Base-by-base conservation (phyloP, 2,329 filamentous ascomycete genomes). In the Fusarium anthophilum region DNA sequence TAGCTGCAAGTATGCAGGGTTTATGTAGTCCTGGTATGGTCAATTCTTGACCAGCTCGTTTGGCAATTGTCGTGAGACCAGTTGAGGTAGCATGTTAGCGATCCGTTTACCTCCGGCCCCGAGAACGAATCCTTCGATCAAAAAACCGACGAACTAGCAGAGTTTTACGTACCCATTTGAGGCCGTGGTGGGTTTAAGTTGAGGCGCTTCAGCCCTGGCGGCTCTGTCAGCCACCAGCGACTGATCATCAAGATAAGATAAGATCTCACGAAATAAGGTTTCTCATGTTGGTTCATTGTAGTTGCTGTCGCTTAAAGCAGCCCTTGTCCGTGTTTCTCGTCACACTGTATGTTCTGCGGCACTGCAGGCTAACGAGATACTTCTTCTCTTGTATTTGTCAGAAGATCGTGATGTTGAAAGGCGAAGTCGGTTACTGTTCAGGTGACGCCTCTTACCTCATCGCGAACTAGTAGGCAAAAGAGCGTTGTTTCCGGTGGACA, bases 171-270 rank as follows among this genome's bases (percentile, higher is more conserved):
- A 18, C 43, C 28, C 7, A 30, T 41, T 30, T 37, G 24, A 22
- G 53, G 37, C 50, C 30, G 14, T 37, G 37, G 38, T 62, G 56
- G 37, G 20, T 58, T 72, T 50, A 50, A 47, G 44, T 44, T 60
- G 48, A 70, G 59, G 41, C 63, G 35, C 51, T 53, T 65, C 56
- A 60, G 67, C 59, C 50, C 50, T 74, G 58, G 43, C 48, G 39
- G 28, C 44, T 57, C 55, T 38, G 30, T 38, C 28, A 22, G 47
- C 30, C 14, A 32, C 48, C 50, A 35, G n/a, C 18, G 10, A 26
- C 13, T 32, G 44, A 53, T 70, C 28, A 64, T 65, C 57, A n/a
- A 53, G 66, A 69, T 69, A 47, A 69, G 65, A 69, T 69, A 64
- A 69, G 65, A 69, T 69, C 50, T 7, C 18, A 17, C n/a, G 15